Conservation (phyloP, 2,329 filamentous ascomycete species). For the Paracorniculantispora psalliotae region DNA sequence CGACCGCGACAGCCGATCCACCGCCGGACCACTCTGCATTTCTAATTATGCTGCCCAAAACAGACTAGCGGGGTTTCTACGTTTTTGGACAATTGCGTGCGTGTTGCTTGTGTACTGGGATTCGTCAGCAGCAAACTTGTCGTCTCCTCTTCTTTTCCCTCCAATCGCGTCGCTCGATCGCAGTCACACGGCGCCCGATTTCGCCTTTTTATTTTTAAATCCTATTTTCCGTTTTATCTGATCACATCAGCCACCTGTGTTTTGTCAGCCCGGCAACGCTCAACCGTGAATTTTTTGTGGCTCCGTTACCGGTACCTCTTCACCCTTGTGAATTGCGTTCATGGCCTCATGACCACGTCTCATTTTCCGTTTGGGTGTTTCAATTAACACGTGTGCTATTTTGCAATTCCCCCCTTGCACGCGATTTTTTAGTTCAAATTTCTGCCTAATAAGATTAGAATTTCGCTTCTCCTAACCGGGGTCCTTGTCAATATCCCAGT, state of each 20-base stretch:
- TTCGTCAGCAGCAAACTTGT: neutral
- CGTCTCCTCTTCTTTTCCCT: neutral
- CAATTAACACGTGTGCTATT: neutral
- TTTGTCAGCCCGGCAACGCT: conserved; percentile 6
- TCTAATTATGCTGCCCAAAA: neutral
- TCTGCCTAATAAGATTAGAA: too few relatives aligned
- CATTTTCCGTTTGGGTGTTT: neutral
- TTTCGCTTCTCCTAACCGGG: too few relatives aligned
- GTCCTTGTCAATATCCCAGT: too few relatives aligned
- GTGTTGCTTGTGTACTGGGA: neutral
- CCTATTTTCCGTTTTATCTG: conserved; percentile 7
- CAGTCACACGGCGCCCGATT: neutral
- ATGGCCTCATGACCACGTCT: neutral
- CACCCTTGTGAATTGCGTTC: conserved; percentile 1
- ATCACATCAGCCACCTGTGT: neutral
- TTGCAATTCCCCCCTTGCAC: too few relatives aligned
- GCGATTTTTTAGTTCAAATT: too few relatives aligned
- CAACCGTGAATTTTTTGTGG: neutral
- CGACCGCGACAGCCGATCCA: neutral
- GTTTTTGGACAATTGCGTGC: neutral
- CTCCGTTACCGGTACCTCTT: neutral
- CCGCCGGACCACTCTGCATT: neutral
- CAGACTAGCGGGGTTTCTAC: neutral
- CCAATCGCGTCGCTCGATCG: neutral
- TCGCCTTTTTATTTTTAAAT: neutral